A percentile compares a stretch with the other conserved stretches of the same genome.
Evolutionary conservation across 306 rosid genomes (phyloP).

Genomic region (cucumber (Cucumis sativus)): Cucumber_9930_V3 NC_026657.2:39942001-39942500

Average conservation of each 20-base stretch:
- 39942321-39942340: constrained; percentile 47
- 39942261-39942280: constrained; percentile 77
- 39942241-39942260: constrained; percentile 72
- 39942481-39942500: constrained; percentile 66
- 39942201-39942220: neutral
- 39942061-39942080: constrained; percentile 63
- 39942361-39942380: constrained; percentile 54
- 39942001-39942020: constrained; percentile 27
- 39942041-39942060: constrained; percentile 65
- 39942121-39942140: constrained; percentile 86
- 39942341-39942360: constrained; percentile 51
- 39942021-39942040: constrained; percentile 81
- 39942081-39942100: constrained; percentile 64
- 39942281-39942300: constrained; percentile 25
- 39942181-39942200: neutral
- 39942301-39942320: constrained; percentile 49
- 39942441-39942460: neutral
- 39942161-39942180: neutral
- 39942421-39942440: neutral
- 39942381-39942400: constrained; percentile 58
- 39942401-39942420: constrained; percentile 8
- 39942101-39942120: constrained; percentile 82
- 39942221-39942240: neutral
- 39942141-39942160: neutral
- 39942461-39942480: constrained; percentile 29